Conservation (phyloP, 108 stramenopile genomes). For the Cyclotella atomus region DNA sequence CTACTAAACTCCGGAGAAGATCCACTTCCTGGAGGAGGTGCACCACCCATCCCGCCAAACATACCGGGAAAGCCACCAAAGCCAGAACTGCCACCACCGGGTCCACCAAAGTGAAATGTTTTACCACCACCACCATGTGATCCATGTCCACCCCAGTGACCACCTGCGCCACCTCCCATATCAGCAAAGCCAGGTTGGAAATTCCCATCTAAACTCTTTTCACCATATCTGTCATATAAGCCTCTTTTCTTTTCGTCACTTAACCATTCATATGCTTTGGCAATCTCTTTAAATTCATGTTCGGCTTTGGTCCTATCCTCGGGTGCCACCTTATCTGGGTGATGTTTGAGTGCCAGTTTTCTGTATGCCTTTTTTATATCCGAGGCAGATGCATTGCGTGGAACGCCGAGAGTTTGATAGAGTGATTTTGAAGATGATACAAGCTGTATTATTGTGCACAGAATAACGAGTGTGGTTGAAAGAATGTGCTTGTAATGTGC, state of each 20-base stretch:
- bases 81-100: conserved; percentile 18
- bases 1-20: conserved; percentile 25
- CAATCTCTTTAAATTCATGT: conserved; percentile 92
- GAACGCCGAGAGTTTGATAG: conserved; percentile 65
- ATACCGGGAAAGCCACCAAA: conserved; percentile 15
- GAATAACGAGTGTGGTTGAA: neutral
- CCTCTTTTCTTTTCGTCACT: conserved; percentile 90
- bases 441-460: neutral
- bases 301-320: conserved; percentile 54
- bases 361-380: conserved; percentile 88
- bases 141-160: neutral
- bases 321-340: conserved; percentile 90
- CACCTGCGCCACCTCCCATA: neutral
- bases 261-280: conserved; percentile 93
- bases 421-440: conserved; percentile 18
- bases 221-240: conserved; percentile 94
- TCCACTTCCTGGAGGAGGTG: neutral
- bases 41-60: conserved; percentile 36
- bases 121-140: conserved; percentile 23
- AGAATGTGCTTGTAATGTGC: neutral
- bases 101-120: conserved; percentile 25
- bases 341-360: conserved; percentile 81
- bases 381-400: conserved; percentile 50
- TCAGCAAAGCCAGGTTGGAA: conserved; percentile 49
- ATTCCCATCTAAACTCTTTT: conserved; percentile 79